Evolutionary conservation across 495 filamentous ascomycete genomes (phyloP), one percentile per base, ranked within the genome.

Genomic region (Penicillium manginii): DNA sequence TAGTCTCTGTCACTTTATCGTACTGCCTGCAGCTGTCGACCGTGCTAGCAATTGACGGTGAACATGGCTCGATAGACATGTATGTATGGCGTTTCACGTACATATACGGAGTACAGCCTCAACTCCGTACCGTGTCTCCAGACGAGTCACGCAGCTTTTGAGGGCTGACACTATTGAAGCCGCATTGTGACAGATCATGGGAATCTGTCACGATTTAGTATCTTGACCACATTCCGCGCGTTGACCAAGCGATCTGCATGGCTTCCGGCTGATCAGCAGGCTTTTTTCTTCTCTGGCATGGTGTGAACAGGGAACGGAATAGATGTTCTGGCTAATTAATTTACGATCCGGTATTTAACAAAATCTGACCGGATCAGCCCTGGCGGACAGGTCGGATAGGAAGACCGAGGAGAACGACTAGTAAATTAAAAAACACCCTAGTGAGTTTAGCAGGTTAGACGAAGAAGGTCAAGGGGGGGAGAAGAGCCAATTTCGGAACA

Each of bases 111-210:
- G n/a, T n/a, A n/a, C 32, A 18, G 15, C 23, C 17, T 33, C 15
- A n/a, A n/a, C n/a, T n/a, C n/a, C n/a, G n/a, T 15, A 8, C 32
- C 49, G 49, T 11, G 10, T 9, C 49, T 37, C 4, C 35, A 32
- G 17, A 33, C 49, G 26, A 32, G 49, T n/a, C n/a, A 10, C 49
- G 29, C 49, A 51, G 49, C 29, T 15, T 37, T n/a, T 5, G 26
- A 19, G 19, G 49, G 49, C 49, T 31, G 26, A 23, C 14, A 51
- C 32, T 32, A 33, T 51, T 32, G 49, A 37, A 47, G 45, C 51
- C 53, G 43, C 23, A 43, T 57, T 60, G 52, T 63, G 61, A 63
- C 47, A 42, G 62, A 59, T 65, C 58, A 65, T 33, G n/a, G 29
- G 47, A 29, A 37, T 12, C 17, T 19, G 15, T 39, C 14, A 14